Percentiles rank a stretch among this genome's conserved stretches.
These are phyloP conservation scores for Glomus cerebriforme DNA, from an alignment of 192 early-diverging fungal species.

Conservation along the genomic window DNA sequence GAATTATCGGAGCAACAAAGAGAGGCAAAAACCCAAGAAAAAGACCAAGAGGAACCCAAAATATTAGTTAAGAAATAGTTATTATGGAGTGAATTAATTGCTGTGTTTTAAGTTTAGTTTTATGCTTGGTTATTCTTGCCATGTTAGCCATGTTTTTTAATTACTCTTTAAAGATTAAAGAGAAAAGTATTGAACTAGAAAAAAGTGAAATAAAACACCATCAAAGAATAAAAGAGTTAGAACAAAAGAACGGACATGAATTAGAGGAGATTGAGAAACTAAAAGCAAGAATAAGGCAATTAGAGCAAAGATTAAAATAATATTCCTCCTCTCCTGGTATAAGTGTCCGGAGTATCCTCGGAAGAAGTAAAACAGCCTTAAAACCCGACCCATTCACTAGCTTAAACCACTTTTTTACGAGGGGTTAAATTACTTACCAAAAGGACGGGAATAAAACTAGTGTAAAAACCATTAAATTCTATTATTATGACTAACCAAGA, in stretches of 20 bases:
- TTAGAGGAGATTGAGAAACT: background rate
- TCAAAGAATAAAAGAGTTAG: background rate
- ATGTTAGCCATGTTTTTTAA: background rate
- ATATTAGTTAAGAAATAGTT: background rate
- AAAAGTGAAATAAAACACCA: too few relatives aligned
- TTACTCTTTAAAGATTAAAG: background rate
- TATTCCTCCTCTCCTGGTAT: too few relatives aligned
- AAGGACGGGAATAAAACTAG: too few relatives aligned
- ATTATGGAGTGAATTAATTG: background rate
- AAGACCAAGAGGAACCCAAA: background rate
- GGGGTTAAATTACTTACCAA: too few relatives aligned
- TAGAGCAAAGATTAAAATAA: background rate
- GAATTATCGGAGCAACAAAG: background rate
- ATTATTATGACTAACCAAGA: too few relatives aligned
- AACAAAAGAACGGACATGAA: slow-evolving; percentile 2
- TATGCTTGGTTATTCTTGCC: background rate
- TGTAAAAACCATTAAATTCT: too few relatives aligned
- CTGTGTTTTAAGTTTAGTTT: background rate
- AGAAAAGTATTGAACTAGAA: too few relatives aligned
- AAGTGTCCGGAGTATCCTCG: too few relatives aligned
- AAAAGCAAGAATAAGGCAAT: background rate
- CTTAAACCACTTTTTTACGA: too few relatives aligned
- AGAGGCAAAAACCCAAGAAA: background rate
- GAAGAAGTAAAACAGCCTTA: too few relatives aligned
- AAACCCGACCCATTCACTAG: too few relatives aligned